Evolutionary conservation across 805 yeast species (phyloP).

Genomic region (Komagataella mondaviorum): DNA sequence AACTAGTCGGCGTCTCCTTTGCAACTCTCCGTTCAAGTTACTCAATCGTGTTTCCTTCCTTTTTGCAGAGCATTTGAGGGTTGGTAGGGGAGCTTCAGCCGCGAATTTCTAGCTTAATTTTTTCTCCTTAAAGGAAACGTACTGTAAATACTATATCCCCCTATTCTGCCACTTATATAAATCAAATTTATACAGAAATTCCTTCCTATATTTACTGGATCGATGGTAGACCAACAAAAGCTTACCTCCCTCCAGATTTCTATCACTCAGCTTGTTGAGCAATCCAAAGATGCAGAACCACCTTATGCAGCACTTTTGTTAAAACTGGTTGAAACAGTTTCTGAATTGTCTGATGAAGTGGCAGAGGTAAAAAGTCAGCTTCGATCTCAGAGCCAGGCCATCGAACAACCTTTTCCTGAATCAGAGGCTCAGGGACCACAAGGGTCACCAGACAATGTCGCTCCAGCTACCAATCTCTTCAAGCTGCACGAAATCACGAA

Average conservation of each 20-base stretch:
- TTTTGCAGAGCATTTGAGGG: neutral
- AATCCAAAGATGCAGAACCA: neutral
- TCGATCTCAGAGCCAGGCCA: neutral
- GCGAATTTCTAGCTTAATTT: neutral
- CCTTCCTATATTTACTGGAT: neutral
- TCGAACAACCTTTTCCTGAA: neutral
- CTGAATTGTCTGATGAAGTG: neutral
- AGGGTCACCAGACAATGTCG: neutral
- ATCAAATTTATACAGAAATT: neutral
- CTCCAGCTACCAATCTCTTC: neutral
- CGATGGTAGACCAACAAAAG: neutral
- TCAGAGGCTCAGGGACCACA: neutral
- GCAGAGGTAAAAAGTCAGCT: neutral
- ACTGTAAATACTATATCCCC: neutral
- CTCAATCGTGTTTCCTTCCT: neutral
- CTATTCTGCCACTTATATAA: neutral
- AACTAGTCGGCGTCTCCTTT: too few species aligned
- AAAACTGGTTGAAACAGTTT: neutral
- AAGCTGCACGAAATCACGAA: neutral
- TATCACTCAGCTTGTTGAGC: neutral
- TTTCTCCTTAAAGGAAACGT: neutral
- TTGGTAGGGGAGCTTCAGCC: neutral
- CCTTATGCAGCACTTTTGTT: neutral
- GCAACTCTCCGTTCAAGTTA: neutral
- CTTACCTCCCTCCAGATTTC: neutral